Base-by-base conservation (phyloP, 768 basidiomycete species). In the Lepiota brunneoincarnata region DNA sequence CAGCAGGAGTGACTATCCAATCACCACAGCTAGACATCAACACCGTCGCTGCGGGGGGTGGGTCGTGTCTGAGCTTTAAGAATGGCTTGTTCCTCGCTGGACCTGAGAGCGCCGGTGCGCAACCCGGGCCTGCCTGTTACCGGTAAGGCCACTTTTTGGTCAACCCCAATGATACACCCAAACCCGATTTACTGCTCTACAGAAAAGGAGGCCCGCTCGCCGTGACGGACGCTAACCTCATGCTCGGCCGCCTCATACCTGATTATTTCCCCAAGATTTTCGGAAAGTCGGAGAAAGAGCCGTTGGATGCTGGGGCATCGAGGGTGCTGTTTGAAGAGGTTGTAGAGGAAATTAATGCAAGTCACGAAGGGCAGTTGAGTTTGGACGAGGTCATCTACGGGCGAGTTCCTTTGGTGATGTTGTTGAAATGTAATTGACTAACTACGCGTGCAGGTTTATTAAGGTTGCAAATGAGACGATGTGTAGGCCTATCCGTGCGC, bases 401-500 rank as follows among this genome's bases (percentile, higher is more conserved):
- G 89, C 91, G 36, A 15, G 81, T 68, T 6, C 26, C 14, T 15
- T 38, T 39, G 3, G n/a, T 28, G n/a, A 31, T 12, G 31, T 35
- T 18, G n/a, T 20, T 43, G 43, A 17, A 4, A 20, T 6, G 54
- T 9, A 28, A 24, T 34, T 21, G 17, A 21, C n/a, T 20, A 1
- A 21, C 15, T 44, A 17, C 50, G 56, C 21, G 4, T n/a, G 4
- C 45, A 92, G 93, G 4, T 97, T 94, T 69, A 88, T 98, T 72
- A 92, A 94, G 64, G 93, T 96, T 9, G 94, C 94, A 7, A 97
- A 97, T 61, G 95, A 98, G 73, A 94, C 92, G 0, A 98, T 98
- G 94, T 89, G 87, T 59, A 75, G 95, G 43, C 95, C 95, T 6
- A 96, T 98, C 53, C 84, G 95, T 2, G 85, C 92, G 1, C 68